A percentile compares a stretch with the other conserved stretches of the same genome.
Evolutionary conservation across 73 alveolate genomes (phyloP).

Genomic region (Paramecium bursaria): DNA sequence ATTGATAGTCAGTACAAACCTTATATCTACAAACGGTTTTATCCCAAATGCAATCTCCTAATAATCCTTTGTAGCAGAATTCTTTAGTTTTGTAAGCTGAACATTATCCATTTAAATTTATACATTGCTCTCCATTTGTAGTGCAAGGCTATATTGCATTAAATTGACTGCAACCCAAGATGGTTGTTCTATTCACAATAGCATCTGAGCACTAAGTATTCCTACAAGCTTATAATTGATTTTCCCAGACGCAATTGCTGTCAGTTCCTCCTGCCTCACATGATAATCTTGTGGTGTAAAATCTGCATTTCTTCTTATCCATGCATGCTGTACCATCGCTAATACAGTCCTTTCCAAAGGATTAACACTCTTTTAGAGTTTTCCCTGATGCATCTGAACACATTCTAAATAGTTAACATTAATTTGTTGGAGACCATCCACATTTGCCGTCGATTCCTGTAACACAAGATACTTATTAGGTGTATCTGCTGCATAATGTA

Average conservation of each 20-base stretch:
- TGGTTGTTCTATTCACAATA: too few species aligned
- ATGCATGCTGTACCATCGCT: constrained; percentile 39
- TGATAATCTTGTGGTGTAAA: constrained; percentile 2
- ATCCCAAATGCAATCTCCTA: constrained; percentile 52
- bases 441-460: not conserved
- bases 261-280: constrained; percentile 55
- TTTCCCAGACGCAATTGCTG: constrained; percentile 8
- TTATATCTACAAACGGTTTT: constrained; percentile 9
- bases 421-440: constrained; percentile 32
- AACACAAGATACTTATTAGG: not conserved
- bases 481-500: not conserved
- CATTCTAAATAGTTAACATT: constrained; percentile 13
- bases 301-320: not conserved
- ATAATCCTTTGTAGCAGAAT: constrained; percentile 9
- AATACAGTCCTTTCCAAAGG: constrained; percentile 3
- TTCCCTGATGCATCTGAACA: constrained; percentile 12
- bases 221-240: not conserved
- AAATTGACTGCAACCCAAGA: constrained; percentile 3
- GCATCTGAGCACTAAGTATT: constrained; percentile 49
- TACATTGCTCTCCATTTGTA: constrained; percentile 32
- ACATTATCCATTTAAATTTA: constrained; percentile 1
- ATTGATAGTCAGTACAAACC: not conserved
- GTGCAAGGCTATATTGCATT: constrained; percentile 11
- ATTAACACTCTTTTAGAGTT: not conserved
- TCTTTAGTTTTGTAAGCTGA: constrained; percentile 10